These are phyloP conservation scores for Alternaria novae-zelandiae DNA, from an alignment of 2,329 filamentous ascomycete genomes.

Conservation along the genomic window DNA sequence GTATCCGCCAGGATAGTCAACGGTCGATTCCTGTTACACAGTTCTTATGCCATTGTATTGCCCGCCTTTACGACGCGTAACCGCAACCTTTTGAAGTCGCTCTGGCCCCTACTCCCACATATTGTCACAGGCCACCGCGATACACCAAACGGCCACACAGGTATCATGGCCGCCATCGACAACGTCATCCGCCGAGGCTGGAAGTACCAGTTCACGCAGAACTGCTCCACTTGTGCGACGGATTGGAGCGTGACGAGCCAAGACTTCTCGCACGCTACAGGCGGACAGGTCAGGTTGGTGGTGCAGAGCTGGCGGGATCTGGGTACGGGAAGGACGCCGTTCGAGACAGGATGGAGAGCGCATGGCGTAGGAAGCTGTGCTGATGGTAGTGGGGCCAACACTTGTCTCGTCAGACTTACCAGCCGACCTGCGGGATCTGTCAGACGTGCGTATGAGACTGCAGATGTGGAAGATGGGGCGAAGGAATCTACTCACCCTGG, in stretches of 20 bases:
- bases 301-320: slow-evolving; percentile 37
- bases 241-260: slow-evolving; percentile 29
- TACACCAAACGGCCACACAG: slow-evolving; percentile 27
- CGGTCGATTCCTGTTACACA: slow-evolving; percentile 26
- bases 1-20: slow-evolving; percentile 21
- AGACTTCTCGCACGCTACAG: slow-evolving; percentile 11
- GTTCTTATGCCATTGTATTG: slow-evolving; percentile 24
- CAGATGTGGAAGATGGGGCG: background rate
- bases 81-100: slow-evolving; percentile 14
- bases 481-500: background rate
- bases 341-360: slow-evolving; percentile 34
- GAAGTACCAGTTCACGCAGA: slow-evolving; percentile 21
- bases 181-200: slow-evolving; percentile 25
- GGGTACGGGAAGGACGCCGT: slow-evolving; percentile 30
- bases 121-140: slow-evolving; percentile 35
- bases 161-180: slow-evolving; percentile 28
- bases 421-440: slow-evolving; percentile 21
- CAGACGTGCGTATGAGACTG: slow-evolving; percentile 27
- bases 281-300: slow-evolving; percentile 18
- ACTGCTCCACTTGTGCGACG: slow-evolving; percentile 33
- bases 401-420: slow-evolving; percentile 8
- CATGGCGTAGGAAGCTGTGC: slow-evolving; percentile 27
- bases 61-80: slow-evolving; percentile 13
- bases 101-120: slow-evolving; percentile 34
- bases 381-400: background rate